Conservation (phyloP, 192 early-diverging fungal species). For the Obelidium mucronatum region DNA sequence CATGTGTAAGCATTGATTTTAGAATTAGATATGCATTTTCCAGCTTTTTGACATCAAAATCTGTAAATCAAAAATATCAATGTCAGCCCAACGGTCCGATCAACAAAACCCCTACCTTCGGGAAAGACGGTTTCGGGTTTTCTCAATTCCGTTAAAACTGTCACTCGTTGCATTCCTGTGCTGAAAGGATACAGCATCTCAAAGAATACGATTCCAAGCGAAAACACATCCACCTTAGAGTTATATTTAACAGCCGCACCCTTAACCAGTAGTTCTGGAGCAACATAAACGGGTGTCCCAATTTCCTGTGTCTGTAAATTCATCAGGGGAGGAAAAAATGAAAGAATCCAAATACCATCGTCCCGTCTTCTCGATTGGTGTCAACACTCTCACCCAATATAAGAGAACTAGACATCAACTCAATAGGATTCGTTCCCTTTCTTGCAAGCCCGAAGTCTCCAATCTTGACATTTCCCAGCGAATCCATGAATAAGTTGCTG, state of each 20-base stretch:
- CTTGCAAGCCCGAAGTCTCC: slow-evolving; percentile 82
- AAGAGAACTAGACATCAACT: slow-evolving; percentile 3
- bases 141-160: slow-evolving; percentile 74
- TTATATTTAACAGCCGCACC: slow-evolving; percentile 67
- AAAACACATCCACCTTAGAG: slow-evolving; percentile 85
- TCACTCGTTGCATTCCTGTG: slow-evolving; percentile 82
- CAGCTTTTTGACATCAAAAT: slow-evolving; percentile 71
- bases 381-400: neutral
- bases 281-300: slow-evolving; percentile 92
- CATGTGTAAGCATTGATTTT: slow-evolving; percentile 71
- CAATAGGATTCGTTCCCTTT: slow-evolving; percentile 16
- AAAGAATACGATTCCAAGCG: slow-evolving; percentile 74
- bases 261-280: slow-evolving; percentile 63
- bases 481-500: slow-evolving; percentile 50
- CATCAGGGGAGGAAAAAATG: slow-evolving; percentile 8
- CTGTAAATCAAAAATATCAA: slow-evolving; percentile 41
- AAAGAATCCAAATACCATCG: slow-evolving; percentile 28
- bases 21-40: slow-evolving; percentile 78
- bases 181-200: slow-evolving; percentile 77
- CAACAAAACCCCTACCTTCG: slow-evolving; percentile 51
- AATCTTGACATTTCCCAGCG: slow-evolving; percentile 58
- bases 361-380: slow-evolving; percentile 34
- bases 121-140: slow-evolving; percentile 75
- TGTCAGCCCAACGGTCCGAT: neutral
- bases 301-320: slow-evolving; percentile 62